Base-by-base conservation (phyloP, 2,329 filamentous ascomycete species). In the Chrysoporthe austroafricana region DNA sequence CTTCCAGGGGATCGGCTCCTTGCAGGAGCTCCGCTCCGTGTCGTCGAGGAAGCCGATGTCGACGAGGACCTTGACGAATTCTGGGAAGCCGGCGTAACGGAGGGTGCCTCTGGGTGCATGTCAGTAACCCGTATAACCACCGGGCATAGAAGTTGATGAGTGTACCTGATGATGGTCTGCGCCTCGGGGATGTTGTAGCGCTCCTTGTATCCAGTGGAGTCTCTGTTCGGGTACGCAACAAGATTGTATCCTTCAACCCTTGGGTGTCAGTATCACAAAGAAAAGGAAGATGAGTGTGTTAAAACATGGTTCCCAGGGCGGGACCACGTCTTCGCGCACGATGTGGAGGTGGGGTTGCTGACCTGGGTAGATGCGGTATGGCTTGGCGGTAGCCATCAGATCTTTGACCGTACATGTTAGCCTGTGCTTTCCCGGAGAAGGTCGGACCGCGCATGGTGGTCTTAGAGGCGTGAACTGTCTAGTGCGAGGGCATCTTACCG, bases 171-270 rank as follows among this genome's bases (percentile, higher is more conserved):
- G 11, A 60, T 60, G 21, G 57, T 60, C 42, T 60, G 57, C 2
- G 57, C 93, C 83, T 98, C 95, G 63, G 94, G 94, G 76, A 97
- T 97, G 80, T 88, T 82, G 11, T 97, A 97, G 71, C 92, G 89
- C 85, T 97, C 90, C 77, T 89, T 90, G 88, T 96, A 98, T 9
- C 87, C 85, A 18, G 92, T 96, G 26, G 68, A 94, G 81, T 98
- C 94, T 73, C 94, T 86, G 88, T 98, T 98, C 67, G 92, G 91
- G 82, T 98, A 98, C 54, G 91, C 93, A 73, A 97, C 94, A 74
- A 97, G 95, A 63, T 91, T 90, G 79, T 90, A 97, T 69, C 93
- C 57, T 60, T 16, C 42, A n/a, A 60, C 13, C 13, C 3, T 26
- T 6, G 34, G 2, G 21, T 43, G 21, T 60, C 3, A 60, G 36